Percentiles rank a stretch among this genome's conserved stretches.
These are phyloP conservation scores for Radiomyces spectabilis DNA, from an alignment of 192 early-diverging fungal genomes.

Conservation along the genomic window DNA sequence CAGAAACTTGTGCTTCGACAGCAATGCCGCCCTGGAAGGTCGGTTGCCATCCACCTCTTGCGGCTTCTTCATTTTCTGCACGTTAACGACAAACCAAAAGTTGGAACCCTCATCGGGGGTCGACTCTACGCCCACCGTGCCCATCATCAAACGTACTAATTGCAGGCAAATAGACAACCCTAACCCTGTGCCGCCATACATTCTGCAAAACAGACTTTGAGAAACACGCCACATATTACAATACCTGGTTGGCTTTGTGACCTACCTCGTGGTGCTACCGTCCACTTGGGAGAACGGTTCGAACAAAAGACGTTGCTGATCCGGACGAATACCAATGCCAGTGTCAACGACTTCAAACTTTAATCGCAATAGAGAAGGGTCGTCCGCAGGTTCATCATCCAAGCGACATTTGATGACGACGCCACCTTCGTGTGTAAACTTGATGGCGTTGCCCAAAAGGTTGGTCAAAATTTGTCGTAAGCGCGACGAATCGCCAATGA, in stretches of 20 bases:
- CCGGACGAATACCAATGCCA: slow-evolving; percentile 47
- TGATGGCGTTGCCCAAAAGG: slow-evolving; percentile 58
- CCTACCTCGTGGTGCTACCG: slow-evolving; percentile 44
- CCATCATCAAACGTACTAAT: slow-evolving; percentile 54
- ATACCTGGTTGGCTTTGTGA: too few species aligned
- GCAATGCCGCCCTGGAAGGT: too few species aligned
- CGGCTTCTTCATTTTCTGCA: slow-evolving; percentile 6
- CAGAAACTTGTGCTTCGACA: neutral
- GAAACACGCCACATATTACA: too few species aligned
- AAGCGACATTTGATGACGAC: slow-evolving; percentile 42
- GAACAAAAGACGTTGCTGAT: slow-evolving; percentile 43
- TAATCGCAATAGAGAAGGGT: slow-evolving; percentile 22
- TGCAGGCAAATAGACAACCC: slow-evolving; percentile 57
- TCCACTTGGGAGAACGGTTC: slow-evolving; percentile 63
- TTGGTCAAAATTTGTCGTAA: slow-evolving; percentile 55
- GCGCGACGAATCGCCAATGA: slow-evolving; percentile 48
- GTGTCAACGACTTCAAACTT: slow-evolving; percentile 40
- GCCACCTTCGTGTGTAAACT: slow-evolving; percentile 57
- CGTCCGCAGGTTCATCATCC: slow-evolving; percentile 9
- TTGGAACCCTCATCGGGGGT: slow-evolving; percentile 32
- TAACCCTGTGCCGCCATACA: slow-evolving; percentile 61
- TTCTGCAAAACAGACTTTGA: slow-evolving; percentile 11
- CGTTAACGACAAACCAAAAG: slow-evolving; percentile 41
- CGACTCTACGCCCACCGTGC: slow-evolving; percentile 36
- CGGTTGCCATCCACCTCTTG: too few species aligned